Percentiles rank a stretch among this genome's conserved stretches.
These are phyloP conservation scores for Leccinum truebloodii DNA, from an alignment of 768 basidiomycete species.

Conservation along the genomic window DNA sequence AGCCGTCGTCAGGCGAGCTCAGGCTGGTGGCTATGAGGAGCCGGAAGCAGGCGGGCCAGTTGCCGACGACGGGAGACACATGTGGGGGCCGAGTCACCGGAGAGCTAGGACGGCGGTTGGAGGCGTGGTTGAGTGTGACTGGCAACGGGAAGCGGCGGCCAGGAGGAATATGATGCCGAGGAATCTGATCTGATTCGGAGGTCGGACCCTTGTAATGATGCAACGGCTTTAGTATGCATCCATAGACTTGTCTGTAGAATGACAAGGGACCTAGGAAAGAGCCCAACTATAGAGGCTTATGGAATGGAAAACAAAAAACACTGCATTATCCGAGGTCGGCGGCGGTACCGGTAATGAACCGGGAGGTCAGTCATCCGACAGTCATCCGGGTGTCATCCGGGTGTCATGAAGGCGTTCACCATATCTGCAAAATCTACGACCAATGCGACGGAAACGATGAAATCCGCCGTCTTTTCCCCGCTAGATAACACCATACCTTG, in stretches of 20 bases:
- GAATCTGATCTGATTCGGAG: not conserved
- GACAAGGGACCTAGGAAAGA: not conserved
- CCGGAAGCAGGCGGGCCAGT: conserved; percentile 43
- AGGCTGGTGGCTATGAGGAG: conserved; percentile 29
- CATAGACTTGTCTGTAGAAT: not conserved
- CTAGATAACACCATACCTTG: conserved; percentile 18
- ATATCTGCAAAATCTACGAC: conserved; percentile 20
- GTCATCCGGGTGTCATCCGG: too few relatives aligned
- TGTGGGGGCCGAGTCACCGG: conserved; percentile 74
- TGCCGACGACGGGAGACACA: conserved; percentile 65
- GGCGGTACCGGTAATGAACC: not conserved
- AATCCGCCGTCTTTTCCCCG: not conserved
- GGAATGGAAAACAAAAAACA: not conserved
- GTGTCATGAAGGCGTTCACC: conserved; percentile 24
- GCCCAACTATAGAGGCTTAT: not conserved
- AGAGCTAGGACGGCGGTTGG: conserved; percentile 71
- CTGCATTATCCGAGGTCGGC: not conserved
- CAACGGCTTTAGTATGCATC: not conserved
- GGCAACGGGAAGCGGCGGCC: conserved; percentile 23
- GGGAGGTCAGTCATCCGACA: conserved; percentile 2
- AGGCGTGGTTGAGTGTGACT: conserved; percentile 65
- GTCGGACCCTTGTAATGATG: conserved; percentile 6
- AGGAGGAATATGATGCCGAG: conserved; percentile 23
- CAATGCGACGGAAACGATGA: not conserved
- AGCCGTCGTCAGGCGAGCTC: conserved; percentile 21